Percentiles rank a stretch among this genome's conserved stretches.
These are phyloP conservation scores for Cytospora mali DNA, from an alignment of 2,329 filamentous ascomycete genomes.

Conservation along the genomic window DNA sequence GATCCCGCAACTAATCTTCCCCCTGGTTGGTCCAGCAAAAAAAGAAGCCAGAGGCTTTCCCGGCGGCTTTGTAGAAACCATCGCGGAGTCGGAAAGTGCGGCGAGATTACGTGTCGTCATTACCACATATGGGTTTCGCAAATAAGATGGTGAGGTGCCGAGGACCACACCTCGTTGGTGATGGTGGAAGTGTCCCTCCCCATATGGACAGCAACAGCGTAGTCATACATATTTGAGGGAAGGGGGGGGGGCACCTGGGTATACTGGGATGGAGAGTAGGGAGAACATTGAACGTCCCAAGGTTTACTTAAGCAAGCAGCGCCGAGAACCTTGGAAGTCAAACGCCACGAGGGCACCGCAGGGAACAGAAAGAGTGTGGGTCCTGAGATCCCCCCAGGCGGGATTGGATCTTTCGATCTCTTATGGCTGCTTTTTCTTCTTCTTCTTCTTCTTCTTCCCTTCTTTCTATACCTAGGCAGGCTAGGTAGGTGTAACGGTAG, in stretches of 20 bases:
- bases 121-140: background rate
- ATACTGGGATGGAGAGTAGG: too few relatives aligned
- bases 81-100: background rate
- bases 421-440: constrained; percentile 6
- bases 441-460: too few relatives aligned
- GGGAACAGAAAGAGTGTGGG: constrained; percentile 9
- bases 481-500: background rate
- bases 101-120: constrained; percentile 1
- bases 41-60: background rate
- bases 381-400: background rate
- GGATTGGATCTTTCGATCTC: constrained; percentile 14
- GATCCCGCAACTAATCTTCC: background rate
- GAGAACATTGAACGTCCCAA: background rate
- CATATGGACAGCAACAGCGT: background rate
- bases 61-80: background rate
- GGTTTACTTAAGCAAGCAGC: constrained; percentile 13
- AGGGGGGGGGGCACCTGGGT: too few relatives aligned
- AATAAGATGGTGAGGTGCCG: background rate
- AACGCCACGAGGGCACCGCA: constrained; percentile 20
- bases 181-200: background rate
- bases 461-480: too few relatives aligned
- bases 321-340: constrained; percentile 18
- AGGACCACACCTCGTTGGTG: background rate
- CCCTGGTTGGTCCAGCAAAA: background rate
- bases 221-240: background rate